Evolutionary conservation across 2,329 filamentous ascomycete genomes (phyloP), one percentile per base, ranked within the genome.

Genomic region (Fusarium sp.): DNA sequence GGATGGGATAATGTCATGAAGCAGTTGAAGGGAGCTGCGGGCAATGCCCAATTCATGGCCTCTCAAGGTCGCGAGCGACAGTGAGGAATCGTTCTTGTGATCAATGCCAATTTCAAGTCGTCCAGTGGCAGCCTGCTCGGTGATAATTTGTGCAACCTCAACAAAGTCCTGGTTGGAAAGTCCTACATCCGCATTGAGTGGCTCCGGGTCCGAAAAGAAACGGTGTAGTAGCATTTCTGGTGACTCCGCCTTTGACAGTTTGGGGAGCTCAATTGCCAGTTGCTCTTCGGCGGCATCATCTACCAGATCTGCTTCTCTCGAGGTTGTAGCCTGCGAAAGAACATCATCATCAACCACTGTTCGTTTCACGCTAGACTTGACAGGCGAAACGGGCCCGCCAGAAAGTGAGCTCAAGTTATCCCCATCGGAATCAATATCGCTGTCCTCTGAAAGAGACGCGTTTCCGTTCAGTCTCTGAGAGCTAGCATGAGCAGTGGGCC

Each of bases 71-170:
- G 75, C 66, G 39, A 77, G 54, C 49, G 69, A 69, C n/a, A 49
- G 47, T 30, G 61, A 52, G 17, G 54, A 59, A 12, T 69, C 65
- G 42, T 62, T 59, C 26, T 60, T 62, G 14, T 65, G 72, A 6
- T 71, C 68, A 45, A 68, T 73, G 30, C 62, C 72, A 39, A 81
- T 74, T 17, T 78, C 77, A 26, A 86, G 69, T 15, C 74, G 79
- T 2, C 88, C 85, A 11, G 83, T 86, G 4, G 87, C 83, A 21
- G 89, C 85, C 73, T 93, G 91, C 61, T 92, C 89, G 3, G 89
- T 89, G n/a, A 93, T 78, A 36, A 92, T 85, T 70, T 93, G 91
- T 0, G 89, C 90, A 24, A 91, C 83, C 50, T 87, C 86, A 32
- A 93, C 87, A 59, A 86, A 82, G 39, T 91, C 88, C 4, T 88